Base-by-base conservation (phyloP, 1,284 basidiomycete genomes). In the Mycena citricolor region DNA sequence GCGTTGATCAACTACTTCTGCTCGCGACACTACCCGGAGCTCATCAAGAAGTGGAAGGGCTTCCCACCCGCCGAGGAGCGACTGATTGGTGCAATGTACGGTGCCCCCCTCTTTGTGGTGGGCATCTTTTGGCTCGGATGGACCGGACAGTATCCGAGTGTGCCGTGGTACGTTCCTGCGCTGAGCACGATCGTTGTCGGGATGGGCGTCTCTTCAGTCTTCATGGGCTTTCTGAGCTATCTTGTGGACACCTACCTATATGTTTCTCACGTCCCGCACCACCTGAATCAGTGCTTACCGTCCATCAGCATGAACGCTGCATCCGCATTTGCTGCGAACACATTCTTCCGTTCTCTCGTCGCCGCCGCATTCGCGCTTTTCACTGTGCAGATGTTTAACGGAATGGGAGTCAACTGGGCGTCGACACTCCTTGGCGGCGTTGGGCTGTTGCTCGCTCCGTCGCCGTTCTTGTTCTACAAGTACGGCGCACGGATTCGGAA, bases 351-450 rank as follows among this genome's bases (percentile, higher is more conserved):
- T 36, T 83, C 79, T 0, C 75, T 75, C 0, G 69, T 79, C 4
- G 85, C 79, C 7, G 80, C 83, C 0, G 76, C 79, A 0, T 86
- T 88, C 69, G 84, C 85, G 5, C 64, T 89, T 7, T 87, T 86
- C 64, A 81, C 76, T 0, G 67, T 70, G 3, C 76, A 79, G 56
- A 81, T 83, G 77, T 82, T 78, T 62, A 63, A 62, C 17, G 66
- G 68, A 73, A 54, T 83, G 38, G 74, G 74, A 13, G 67, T 79
- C 32, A 71, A 76, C 54, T 81, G 79, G 77, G 76, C 78, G 7
- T 67, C 68, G 31, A 78, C 76, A 4, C 61, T 83, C 24, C 61
- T 82, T 17, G 81, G 73, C 6, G 58, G 73, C n/a, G 52, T 83
- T 20, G 68, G 65, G 0, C 57, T 80, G 1, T 35, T 79, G 5